phyloP scores from a whole-genome alignment of 352 stramenopile species.

The Pythium brassicae region DNA sequence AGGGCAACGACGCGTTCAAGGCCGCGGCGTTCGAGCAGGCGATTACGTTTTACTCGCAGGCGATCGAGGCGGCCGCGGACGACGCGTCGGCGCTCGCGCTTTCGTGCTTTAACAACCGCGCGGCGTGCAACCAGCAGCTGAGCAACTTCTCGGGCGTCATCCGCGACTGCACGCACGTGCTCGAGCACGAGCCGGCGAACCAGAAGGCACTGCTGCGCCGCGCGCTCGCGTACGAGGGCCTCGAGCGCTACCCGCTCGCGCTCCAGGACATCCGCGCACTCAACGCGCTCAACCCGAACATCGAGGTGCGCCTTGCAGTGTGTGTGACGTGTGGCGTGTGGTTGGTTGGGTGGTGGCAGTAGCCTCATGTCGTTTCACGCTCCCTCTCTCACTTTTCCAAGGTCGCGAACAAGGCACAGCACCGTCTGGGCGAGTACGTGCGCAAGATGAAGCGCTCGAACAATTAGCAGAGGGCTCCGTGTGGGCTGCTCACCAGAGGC shows the following conservation, averaged over 20 bases:
- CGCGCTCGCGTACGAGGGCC: slow-evolving; percentile 92
- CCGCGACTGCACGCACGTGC: slow-evolving; percentile 92
- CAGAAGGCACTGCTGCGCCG: slow-evolving; percentile 94
- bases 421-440: slow-evolving; percentile 86
- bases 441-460: slow-evolving; percentile 73
- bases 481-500: no score
- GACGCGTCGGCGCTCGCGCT: slow-evolving; percentile 78
- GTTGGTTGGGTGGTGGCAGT: no score
- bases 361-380: slow-evolving; percentile 1
- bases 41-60: slow-evolving; percentile 92
- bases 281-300: slow-evolving; percentile 83
- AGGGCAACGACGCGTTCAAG: slow-evolving; percentile 94
- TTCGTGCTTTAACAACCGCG: slow-evolving; percentile 94
- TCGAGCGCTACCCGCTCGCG: slow-evolving; percentile 91
- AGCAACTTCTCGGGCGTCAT: slow-evolving; percentile 96
- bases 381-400: slow-evolving; percentile 14
- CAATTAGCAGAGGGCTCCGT: no score
- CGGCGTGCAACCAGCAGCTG: slow-evolving; percentile 96
- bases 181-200: slow-evolving; percentile 93
- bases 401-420: slow-evolving; percentile 87
- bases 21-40: slow-evolving; percentile 85
- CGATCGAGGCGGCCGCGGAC: slow-evolving; percentile 80
- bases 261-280: slow-evolving; percentile 86
- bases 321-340: background rate
- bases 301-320: slow-evolving; percentile 55